A percentile compares a stretch with the other conserved stretches of the same genome.
These are phyloP conservation scores for Arthroderma sp. DNA, from an alignment of 2,329 filamentous ascomycete species.

Conservation along the genomic window DNA sequence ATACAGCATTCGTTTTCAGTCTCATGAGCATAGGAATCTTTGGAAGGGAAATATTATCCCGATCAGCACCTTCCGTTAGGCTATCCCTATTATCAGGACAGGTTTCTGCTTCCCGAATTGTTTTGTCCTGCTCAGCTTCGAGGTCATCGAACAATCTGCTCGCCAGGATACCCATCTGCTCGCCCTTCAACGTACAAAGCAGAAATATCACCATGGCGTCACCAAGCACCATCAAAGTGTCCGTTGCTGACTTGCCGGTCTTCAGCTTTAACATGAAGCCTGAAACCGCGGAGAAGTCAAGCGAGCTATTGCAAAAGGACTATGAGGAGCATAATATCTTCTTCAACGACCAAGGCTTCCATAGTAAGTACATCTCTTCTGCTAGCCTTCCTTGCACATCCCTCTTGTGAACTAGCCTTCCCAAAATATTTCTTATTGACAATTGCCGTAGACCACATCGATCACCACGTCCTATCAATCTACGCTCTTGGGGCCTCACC, in stretches of 20 bases:
- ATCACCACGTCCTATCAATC: constrained; percentile 62
- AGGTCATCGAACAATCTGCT: not conserved
- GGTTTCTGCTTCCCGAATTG: not conserved
- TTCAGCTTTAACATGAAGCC: constrained; percentile 39
- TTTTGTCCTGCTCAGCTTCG: not conserved
- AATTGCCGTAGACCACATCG: constrained; percentile 53
- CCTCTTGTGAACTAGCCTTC: not conserved
- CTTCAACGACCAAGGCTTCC: constrained; percentile 63
- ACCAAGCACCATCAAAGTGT: constrained; percentile 36
- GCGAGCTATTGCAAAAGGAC: constrained; percentile 63
- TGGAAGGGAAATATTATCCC: not conserved
- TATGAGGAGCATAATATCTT: constrained; percentile 63
- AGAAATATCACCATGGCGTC: constrained; percentile 35
- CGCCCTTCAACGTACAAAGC: not conserved
- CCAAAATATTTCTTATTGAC: constrained; percentile 12
- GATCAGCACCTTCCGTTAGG: not conserved
- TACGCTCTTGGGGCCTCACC: constrained; percentile 61
- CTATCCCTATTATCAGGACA: not conserved
- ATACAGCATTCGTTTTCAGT: not conserved
- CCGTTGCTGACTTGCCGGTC: constrained; percentile 33
- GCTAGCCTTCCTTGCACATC: not conserved
- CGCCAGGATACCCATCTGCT: not conserved
- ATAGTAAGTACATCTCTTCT: constrained; percentile 37
- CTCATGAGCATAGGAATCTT: not conserved
- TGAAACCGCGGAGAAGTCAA: constrained; percentile 50